Base-by-base conservation (phyloP, 257 asterid genomes). In the Parsonsia alboflavescens region DNA sequence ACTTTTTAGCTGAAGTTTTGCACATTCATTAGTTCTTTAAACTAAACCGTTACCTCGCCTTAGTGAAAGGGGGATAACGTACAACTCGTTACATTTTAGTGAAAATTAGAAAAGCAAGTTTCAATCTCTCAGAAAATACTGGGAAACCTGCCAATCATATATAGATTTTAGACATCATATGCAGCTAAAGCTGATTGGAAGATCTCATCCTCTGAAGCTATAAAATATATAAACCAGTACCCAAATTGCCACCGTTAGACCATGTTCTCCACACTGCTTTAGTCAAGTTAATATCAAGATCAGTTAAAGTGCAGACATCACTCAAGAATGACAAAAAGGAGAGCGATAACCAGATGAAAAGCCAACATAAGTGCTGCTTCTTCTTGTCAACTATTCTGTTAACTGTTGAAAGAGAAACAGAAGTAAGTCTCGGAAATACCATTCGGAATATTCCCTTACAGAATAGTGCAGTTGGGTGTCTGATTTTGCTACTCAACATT, bases 361-460 rank as follows among this genome's bases (percentile, higher is more conserved):
- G 36, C 44, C 73, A 24, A 19, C 15, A 74, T 17, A 42, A 62
- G 41, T 5, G 45, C 59, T 9, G 15, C 17, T 0, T 0, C 26
- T 54, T 49, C 13, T 49, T 16, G n/a, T 8, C 65, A 2, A 24
- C 65, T 64, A 59, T 19, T 49, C 49, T 33, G 19, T 49, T 13
- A 3, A n/a, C 15, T 56, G 50, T 50, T 46, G 10, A 17, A 10
- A 6, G 44, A 17, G 28, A 54, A 30, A 46, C 15, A 21, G 39
- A 12, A 59, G 30, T 28, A 50, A 59, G 75, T 70, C n/a, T n/a
- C n/a, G n/a, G 75, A 58, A 70, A 76, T 59, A 10, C 52, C 64
- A 46, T 33, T 33, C 39, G 1, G 39, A 33, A 33, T 33, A 1
- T 33, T 33, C 39, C 39, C 39, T 33, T 46, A 58, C 54, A 69